Conservation (phyloP, 345 rosid species). For the Sisymbrium irio region DNA sequence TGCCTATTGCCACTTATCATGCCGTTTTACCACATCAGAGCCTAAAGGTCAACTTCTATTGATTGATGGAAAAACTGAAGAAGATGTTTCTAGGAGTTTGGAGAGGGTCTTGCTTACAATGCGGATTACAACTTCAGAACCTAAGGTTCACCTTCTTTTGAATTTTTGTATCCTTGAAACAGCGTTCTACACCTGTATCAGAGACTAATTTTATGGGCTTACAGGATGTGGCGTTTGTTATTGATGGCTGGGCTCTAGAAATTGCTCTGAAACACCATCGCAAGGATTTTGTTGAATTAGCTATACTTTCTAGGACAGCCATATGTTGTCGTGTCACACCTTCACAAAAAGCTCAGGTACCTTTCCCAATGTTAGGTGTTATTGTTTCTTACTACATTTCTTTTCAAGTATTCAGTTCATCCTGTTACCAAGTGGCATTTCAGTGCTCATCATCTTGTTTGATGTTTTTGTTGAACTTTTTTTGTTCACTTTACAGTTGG, state of each 20-base stretch:
- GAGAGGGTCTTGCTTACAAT: slow-evolving; percentile 97
- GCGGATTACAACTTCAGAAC: slow-evolving; percentile 88
- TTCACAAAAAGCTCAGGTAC: slow-evolving; percentile 97
- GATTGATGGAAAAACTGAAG: slow-evolving; percentile 93
- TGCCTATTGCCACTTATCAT: slow-evolving; percentile 19
- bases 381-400: background rate
- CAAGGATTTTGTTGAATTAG: slow-evolving; percentile 88
- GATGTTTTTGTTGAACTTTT: background rate
- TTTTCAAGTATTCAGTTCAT: background rate
- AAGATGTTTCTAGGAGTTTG: slow-evolving; percentile 77
- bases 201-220: background rate
- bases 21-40: slow-evolving; percentile 41
- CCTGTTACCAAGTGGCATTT: background rate
- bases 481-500: slow-evolving; percentile 56
- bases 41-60: slow-evolving; percentile 96
- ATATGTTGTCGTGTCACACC: slow-evolving; percentile 98
- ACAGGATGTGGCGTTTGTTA: slow-evolving; percentile 95
- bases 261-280: slow-evolving; percentile 77
- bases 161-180: slow-evolving; percentile 7
- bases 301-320: slow-evolving; percentile 93
- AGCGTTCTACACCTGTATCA: background rate
- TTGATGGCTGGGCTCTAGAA: slow-evolving; percentile 99
- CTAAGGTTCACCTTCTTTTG: slow-evolving; percentile 59
- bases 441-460: background rate
- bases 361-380: background rate